A percentile compares a stretch with the other conserved stretches of the same genome.
phyloP scores from a whole-genome alignment of 1,139 yeast species.

The Yamadazyma friedrichii region DNA sequence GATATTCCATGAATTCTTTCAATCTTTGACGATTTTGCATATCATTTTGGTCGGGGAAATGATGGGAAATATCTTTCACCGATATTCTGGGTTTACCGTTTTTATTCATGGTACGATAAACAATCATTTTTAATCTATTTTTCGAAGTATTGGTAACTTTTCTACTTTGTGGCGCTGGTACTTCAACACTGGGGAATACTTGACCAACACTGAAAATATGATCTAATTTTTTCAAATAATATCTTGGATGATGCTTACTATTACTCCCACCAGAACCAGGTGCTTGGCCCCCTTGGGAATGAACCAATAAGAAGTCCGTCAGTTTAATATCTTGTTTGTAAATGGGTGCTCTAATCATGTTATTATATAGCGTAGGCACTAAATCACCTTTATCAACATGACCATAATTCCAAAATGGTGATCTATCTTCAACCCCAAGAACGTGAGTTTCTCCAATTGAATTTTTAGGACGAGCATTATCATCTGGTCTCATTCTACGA shows the following conservation, averaged over 20 bases:
- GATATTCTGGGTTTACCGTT: constrained; percentile 72
- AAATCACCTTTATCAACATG: constrained; percentile 92
- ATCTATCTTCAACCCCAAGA: constrained; percentile 88
- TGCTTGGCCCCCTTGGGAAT: constrained; percentile 63
- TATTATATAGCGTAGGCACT: constrained; percentile 91
- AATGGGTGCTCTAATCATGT: constrained; percentile 89
- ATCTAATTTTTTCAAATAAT: constrained; percentile 60
- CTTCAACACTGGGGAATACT: constrained; percentile 86
- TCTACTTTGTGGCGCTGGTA: constrained; percentile 97
- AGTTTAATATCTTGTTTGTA: constrained; percentile 76
- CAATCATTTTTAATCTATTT: constrained; percentile 90
- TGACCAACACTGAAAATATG: constrained; percentile 88
- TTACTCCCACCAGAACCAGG: constrained; percentile 40
- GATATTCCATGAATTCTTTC: constrained; percentile 98
- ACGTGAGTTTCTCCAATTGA: constrained; percentile 95
- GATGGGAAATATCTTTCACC: constrained; percentile 85
- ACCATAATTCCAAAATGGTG: constrained; percentile 99
- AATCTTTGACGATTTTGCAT: constrained; percentile 95
- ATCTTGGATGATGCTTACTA: constrained; percentile 52
- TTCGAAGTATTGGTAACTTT: constrained; percentile 93
- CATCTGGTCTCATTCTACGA: constrained; percentile 79
- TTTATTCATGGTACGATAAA: constrained; percentile 80
- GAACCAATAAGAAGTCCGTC: constrained; percentile 80
- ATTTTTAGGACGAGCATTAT: constrained; percentile 81
- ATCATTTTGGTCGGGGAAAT: constrained; percentile 96